A percentile compares a stretch with the other conserved stretches of the same genome.
Evolutionary conservation across 2,329 filamentous ascomycete genomes (phyloP).

Genomic region (Cryphonectria japonica): DNA sequence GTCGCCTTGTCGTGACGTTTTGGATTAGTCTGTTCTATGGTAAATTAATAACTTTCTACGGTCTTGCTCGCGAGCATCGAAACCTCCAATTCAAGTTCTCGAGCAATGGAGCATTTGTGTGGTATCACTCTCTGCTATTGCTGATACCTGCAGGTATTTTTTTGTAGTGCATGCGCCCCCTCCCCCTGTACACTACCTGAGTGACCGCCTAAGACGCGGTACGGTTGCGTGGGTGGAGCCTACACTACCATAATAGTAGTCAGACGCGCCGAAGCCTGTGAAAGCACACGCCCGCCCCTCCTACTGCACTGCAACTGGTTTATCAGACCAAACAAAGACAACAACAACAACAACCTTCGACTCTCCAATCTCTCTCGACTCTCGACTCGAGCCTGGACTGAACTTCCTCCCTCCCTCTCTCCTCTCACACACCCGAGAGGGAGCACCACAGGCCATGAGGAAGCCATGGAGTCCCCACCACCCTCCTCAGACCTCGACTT

Average conservation of each 20-base stretch:
- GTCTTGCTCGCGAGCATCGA: not conserved
- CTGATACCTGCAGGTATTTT: not conserved
- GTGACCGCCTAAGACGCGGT: conserved; percentile 5
- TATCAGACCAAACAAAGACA: conserved; percentile 2
- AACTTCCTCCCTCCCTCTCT: not conserved
- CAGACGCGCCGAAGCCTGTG: conserved; percentile 1
- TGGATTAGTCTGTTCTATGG: not conserved
- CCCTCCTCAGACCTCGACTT: conserved; percentile 31
- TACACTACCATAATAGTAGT: not conserved
- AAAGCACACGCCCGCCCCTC: not conserved
- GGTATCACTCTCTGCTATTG: not conserved
- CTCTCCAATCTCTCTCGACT: not conserved
- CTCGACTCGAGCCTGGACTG: not conserved
- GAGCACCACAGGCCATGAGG: conserved; percentile 4
- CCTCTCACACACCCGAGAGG: conserved; percentile 5
- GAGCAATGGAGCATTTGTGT: not conserved
- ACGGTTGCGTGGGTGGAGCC: conserved; percentile 6
- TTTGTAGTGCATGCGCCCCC: not conserved
- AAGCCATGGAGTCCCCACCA: conserved; percentile 34
- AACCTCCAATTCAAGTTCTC: not conserved
- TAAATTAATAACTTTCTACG: not conserved
- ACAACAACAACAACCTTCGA: not conserved
- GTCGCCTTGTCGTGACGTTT: not conserved
- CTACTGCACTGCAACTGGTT: not conserved
- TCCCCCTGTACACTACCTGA: not conserved